Base-by-base conservation (phyloP, 495 filamentous ascomycete species). In the Penicillium manginii region DNA sequence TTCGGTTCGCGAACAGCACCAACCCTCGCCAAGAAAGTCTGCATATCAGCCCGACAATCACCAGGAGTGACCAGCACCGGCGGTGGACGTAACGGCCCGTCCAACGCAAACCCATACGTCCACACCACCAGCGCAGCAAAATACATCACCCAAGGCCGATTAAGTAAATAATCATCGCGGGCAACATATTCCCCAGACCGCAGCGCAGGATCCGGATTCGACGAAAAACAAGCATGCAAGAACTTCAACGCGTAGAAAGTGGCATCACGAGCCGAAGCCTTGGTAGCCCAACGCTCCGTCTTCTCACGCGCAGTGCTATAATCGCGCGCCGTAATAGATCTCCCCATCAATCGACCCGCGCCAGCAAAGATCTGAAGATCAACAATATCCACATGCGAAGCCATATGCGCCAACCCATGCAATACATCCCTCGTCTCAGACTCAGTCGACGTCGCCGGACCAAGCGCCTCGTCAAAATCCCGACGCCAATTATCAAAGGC, bases 61-160 rank as follows among this genome's bases (percentile, higher is more conserved):
- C 86, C 81, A 22, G 80, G 77, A 2, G 83, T 85, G 10, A 63
- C 55, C 9, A 88, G 81, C 5, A 74, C 72, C 15, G 84, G 83
- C 2, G 83, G 75, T 8, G 73, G 67, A 18, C 78, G 71, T 52
- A 90, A 81, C 0, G 91, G 82, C 1, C 94, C 94, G 65, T 97
- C 94, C 53, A 97, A 74, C 10, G 94, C 94, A 69, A 85, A 98
- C 21, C 91, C 94, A 66, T 98, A 98, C 54, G 85, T 92, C 93
- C 93, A 98, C 17, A 97, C 90, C 26, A 96, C 92, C 42, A 98
- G 79, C 2, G 88, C 85, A 2, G 94, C 91, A 57, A 96, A 96
- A 68, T 97, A 98, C 50, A 98, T 80, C n/a, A 98, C 91, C 94
- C 94, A 98, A 2, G 94, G 92, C 26, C 94, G 83, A 64, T 98